Percentiles rank a stretch among this genome's conserved stretches.
phyloP scores from a whole-genome alignment of 1,284 basidiomycete genomes.

The Fomitiporia mediterranea region DNA sequence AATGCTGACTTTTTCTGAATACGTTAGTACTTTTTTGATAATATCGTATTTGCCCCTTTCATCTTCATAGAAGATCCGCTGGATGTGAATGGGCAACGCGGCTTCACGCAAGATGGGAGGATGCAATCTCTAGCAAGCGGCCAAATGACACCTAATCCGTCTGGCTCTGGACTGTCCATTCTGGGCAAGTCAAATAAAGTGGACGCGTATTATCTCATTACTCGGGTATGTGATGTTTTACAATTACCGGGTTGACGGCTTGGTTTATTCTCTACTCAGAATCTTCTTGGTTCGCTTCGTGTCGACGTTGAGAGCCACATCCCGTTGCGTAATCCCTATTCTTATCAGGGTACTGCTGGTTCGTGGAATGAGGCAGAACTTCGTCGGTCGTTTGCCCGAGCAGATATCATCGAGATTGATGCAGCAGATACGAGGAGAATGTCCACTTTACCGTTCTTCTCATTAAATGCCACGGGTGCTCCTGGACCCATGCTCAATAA shows the following conservation, averaged over 20 bases:
- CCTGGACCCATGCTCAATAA: constrained; percentile 27
- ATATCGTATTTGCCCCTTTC: constrained; percentile 92
- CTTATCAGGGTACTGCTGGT: constrained; percentile 67
- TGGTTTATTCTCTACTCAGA: constrained; percentile 34
- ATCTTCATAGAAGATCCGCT: constrained; percentile 91
- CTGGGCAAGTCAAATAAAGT: constrained; percentile 64
- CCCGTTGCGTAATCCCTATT: constrained; percentile 68
- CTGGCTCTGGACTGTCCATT: constrained; percentile 30
- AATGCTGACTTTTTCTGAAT: constrained; percentile 15
- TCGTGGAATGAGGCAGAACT: constrained; percentile 69
- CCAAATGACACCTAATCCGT: constrained; percentile 11
- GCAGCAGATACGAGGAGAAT: constrained; percentile 36
- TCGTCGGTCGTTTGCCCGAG: constrained; percentile 65
- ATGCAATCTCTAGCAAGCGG: constrained; percentile 29
- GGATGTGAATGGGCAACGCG: constrained; percentile 58
- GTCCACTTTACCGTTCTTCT: constrained; percentile 43
- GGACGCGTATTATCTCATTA: constrained; percentile 91
- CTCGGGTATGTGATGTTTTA: constrained; percentile 43
- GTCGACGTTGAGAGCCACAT: constrained; percentile 68
- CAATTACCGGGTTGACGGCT: constrained; percentile 24
- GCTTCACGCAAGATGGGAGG: constrained; percentile 41
- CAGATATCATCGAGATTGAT: constrained; percentile 57
- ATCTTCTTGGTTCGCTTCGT: constrained; percentile 69
- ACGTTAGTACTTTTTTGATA: constrained; percentile 88
- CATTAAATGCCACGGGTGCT: constrained; percentile 37